These are phyloP conservation scores for Cercospora nicotianae DNA, from an alignment of 2,329 filamentous ascomycete species.

Conservation along the genomic window DNA sequence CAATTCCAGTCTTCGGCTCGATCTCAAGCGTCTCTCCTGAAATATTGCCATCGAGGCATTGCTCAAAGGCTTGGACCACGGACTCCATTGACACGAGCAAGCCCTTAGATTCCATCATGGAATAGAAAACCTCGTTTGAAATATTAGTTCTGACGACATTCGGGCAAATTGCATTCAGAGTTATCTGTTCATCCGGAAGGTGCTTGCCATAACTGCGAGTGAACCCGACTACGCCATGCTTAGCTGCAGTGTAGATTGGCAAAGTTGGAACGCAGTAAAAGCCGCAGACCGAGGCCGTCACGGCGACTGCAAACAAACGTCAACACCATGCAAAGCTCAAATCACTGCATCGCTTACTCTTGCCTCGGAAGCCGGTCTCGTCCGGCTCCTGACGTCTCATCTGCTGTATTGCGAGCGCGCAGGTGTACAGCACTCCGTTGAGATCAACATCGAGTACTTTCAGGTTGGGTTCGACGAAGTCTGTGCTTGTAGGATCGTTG, in stretches of 20 bases:
- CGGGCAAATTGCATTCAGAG: conserved; percentile 46
- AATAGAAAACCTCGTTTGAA: conserved; percentile 42
- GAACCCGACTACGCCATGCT: conserved; percentile 44
- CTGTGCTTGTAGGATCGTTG: conserved; percentile 26
- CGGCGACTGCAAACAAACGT: conserved; percentile 25
- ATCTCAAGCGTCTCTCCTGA: conserved; percentile 47
- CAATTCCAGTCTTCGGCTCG: conserved; percentile 41
- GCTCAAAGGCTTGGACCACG: conserved; percentile 44
- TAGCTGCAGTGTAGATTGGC: conserved; percentile 48
- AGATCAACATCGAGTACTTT: conserved; percentile 44
- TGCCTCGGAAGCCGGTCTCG: conserved; percentile 41
- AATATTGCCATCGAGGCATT: conserved; percentile 40
- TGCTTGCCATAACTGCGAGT: conserved; percentile 46
- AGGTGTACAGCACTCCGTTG: conserved; percentile 47
- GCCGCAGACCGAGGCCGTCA: conserved; percentile 45
- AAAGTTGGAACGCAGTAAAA: conserved; percentile 45
- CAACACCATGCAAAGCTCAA: neutral
- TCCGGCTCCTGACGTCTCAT: conserved; percentile 44
- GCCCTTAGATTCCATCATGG: conserved; percentile 37
- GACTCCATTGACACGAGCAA: conserved; percentile 44
- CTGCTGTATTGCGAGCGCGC: conserved; percentile 47
- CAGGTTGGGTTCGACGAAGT: conserved; percentile 44
- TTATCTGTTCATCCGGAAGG: conserved; percentile 43
- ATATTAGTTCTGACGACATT: conserved; percentile 45
- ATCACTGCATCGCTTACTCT: conserved; percentile 35